A percentile compares a stretch with the other conserved stretches of the same genome.
Conservation (phyloP, 2,329 filamentous ascomycete species). For the Ophiostoma himal-ulmi region DNA sequence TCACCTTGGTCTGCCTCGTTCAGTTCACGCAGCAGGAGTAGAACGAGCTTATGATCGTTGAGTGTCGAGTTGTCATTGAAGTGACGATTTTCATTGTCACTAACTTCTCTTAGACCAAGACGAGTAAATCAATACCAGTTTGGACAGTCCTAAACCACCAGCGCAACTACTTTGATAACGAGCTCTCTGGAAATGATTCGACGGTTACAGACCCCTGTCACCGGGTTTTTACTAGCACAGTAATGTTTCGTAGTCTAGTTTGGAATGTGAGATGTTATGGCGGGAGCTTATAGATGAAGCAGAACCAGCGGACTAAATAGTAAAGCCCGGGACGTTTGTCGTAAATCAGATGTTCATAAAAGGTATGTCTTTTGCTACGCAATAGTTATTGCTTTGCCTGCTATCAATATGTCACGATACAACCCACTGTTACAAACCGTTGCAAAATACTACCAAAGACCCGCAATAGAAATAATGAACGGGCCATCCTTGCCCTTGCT, state of each 20-base stretch:
- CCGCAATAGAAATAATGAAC: background rate
- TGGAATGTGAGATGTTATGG: background rate
- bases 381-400: background rate
- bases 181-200: background rate
- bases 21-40: background rate
- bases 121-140: background rate
- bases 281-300: background rate
- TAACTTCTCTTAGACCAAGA: background rate
- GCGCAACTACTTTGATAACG: background rate
- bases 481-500: background rate
- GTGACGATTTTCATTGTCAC: background rate
- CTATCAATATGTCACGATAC: background rate
- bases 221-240: background rate
- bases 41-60: background rate
- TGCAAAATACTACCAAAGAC: background rate
- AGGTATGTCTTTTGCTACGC: background rate
- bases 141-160: background rate
- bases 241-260: background rate
- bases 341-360: background rate
- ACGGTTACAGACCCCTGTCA: constrained; percentile 7
- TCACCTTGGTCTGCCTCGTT: background rate
- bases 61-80: background rate
- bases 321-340: background rate
- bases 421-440: background rate
- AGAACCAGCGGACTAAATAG: background rate